Evolutionary conservation across 257 asterid genomes (phyloP).

Genomic region (Coffea canephora): DNA sequence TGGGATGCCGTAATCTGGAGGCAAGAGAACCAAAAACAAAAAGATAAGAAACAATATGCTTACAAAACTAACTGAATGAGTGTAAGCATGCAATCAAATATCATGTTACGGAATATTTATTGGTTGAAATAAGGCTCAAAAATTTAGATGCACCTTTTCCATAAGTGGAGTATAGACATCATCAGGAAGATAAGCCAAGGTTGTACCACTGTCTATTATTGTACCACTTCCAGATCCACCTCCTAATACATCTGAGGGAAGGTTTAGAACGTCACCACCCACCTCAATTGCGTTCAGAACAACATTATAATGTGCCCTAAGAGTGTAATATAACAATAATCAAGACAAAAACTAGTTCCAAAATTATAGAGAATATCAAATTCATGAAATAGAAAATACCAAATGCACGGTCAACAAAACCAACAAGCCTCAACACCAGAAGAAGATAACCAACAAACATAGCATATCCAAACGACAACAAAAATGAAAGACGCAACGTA

Average conservation of each 20-base stretch:
- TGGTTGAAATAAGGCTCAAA: not conserved
- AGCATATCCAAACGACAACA: not conserved
- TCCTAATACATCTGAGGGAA: slow-evolving; percentile 47
- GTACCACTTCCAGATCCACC: slow-evolving; percentile 49
- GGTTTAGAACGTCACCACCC: slow-evolving; percentile 64
- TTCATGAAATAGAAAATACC: not conserved
- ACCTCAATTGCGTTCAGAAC: slow-evolving; percentile 67
- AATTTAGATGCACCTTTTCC: slow-evolving; percentile 33
- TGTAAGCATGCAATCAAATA: not conserved
- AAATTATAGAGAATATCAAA: not conserved
- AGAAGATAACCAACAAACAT: not conserved
- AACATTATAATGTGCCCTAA: slow-evolving; percentile 81
- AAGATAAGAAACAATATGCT: not conserved
- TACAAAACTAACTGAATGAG: not conserved
- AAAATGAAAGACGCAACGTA: slow-evolving; percentile 1
- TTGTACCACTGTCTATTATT: slow-evolving; percentile 90
- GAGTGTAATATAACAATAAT: slow-evolving; percentile 15
- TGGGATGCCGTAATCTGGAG: slow-evolving; percentile 60
- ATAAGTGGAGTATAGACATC: slow-evolving; percentile 51
- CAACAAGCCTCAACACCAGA: too few relatives aligned
- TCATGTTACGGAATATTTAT: not conserved
- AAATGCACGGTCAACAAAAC: not conserved
- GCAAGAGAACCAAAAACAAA: slow-evolving; percentile 2
- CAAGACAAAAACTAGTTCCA: slow-evolving; percentile 1
- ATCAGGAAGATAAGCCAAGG: slow-evolving; percentile 90